Evolutionary conservation across 805 yeast genomes (phyloP).

Genomic region (Starmerella vaccinii): DNA sequence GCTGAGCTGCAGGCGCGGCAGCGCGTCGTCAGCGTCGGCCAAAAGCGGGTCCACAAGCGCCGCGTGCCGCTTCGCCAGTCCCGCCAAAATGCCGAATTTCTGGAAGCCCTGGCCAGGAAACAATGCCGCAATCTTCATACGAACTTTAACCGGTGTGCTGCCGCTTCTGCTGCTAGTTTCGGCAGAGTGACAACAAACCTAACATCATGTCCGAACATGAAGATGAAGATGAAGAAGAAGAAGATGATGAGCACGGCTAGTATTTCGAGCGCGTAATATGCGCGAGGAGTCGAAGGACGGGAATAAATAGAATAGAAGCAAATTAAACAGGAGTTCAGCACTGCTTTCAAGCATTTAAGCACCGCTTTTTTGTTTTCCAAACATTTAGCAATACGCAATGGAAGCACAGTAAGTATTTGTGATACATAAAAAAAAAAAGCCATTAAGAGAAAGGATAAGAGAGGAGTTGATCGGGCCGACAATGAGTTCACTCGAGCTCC

Average conservation of each 20-base stretch:
- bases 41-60: slow-evolving; percentile 25
- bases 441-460: not conserved
- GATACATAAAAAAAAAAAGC: not conserved
- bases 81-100: slow-evolving; percentile 27
- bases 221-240: not conserved
- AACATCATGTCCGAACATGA: not conserved
- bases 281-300: too few species aligned
- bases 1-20: slow-evolving; percentile 31
- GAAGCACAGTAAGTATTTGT: not conserved
- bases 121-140: slow-evolving; percentile 16
- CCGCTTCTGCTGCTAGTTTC: too few species aligned
- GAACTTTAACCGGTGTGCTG: not conserved
- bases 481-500: slow-evolving; percentile 25
- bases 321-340: too few species aligned
- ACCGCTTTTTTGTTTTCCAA: too few species aligned
- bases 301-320: too few species aligned
- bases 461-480: not conserved
- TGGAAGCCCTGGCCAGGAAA: slow-evolving; percentile 35
- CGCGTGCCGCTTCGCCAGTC: slow-evolving; percentile 23
- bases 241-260: not conserved
- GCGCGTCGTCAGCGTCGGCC: slow-evolving; percentile 32
- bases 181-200: not conserved
- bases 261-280: too few species aligned
- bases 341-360: too few species aligned
- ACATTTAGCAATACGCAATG: too few species aligned